Conservation (phyloP, 164 flowering plant genomes). For the Sextonia rubra region DNA sequence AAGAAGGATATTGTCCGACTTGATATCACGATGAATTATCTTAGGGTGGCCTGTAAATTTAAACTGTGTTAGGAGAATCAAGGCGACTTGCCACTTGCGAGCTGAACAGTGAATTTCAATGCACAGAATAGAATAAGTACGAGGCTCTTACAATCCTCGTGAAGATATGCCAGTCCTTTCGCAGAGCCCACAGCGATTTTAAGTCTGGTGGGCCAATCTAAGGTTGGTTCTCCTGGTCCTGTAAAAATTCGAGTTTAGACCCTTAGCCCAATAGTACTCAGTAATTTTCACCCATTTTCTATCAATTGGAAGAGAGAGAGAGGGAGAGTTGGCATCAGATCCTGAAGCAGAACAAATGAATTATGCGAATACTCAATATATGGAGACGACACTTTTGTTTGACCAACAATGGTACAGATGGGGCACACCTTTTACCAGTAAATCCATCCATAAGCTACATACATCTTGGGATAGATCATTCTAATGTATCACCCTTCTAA, state of each 20-base stretch:
- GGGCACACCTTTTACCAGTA: no score
- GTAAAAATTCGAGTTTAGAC: not conserved
- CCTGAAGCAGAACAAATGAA: no score
- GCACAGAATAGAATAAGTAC: not conserved
- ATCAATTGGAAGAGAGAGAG: no score
- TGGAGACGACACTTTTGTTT: no score
- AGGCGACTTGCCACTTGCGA: not conserved
- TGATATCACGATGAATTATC: constrained; percentile 93
- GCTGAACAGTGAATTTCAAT: not conserved
- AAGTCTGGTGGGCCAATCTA: constrained; percentile 10
- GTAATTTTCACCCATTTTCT: not conserved
- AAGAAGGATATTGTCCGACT: constrained; percentile 81
- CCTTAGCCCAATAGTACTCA: not conserved
- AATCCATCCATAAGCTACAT: not conserved
- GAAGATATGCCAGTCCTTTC: constrained; percentile 17
- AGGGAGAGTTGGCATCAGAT: no score
- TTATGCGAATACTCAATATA: no score
- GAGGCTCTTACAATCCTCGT: constrained; percentile 9
- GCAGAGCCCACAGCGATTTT: constrained; percentile 16
- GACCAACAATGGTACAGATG: no score
- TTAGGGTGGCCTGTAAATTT: constrained; percentile 72
- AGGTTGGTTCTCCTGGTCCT: constrained; percentile 7
- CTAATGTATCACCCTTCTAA: no score
- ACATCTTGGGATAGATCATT: no score
- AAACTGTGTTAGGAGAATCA: not conserved